Evolutionary conservation across 2,329 filamentous ascomycete species (phyloP), one percentile per base, ranked within the genome.

Genomic region (Ciborinia camelliae): DNA sequence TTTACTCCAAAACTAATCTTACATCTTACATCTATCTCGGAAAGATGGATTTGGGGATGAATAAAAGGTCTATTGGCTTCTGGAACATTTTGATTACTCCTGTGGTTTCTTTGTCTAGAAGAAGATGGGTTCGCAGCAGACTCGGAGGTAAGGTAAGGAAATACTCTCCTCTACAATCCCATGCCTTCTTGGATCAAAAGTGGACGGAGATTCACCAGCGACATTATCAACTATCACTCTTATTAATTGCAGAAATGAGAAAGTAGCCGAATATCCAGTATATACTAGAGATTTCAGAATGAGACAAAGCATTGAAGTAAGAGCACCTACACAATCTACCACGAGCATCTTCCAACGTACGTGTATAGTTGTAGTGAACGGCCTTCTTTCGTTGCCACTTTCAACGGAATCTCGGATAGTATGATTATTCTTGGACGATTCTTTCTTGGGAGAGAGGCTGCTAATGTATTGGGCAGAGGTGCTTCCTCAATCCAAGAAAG

Each of bases 341-440:
- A 0, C 81, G 84, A 14, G 80, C 80, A 71, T 88, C 85, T 69
- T 84, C 80, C 47, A 88, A 76, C 82, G 88, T 85, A 67, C 84
- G 79, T 37, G 81, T 80, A 66, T 84, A 79, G 12, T 81, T 80
- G 67, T 82, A 81, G 32, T n/a, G n/a, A n/a, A 86, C 78, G 83
- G 80, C 70, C 87, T 84, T 67, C 87, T 83, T 45, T 78, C 83
- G 43, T 77, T 75, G 2, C 78, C 80, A 67, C 79, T 81, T 30
- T 20, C 28, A 18, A 30, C 26, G 32, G 50, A 32, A 30, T 32
- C 32, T 52, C 14, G n/a, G 26, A 30, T 30, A 18, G 5, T 52
- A 37, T 37, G 5, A 37, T 6, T 2, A 37, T 52, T 12, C 2
- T 35, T 12, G 4, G 23, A 30, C 7, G 4, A 26, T 52, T 26